Percentiles rank a stretch among this genome's conserved stretches.
Conservation (phyloP, 495 filamentous ascomycete species). For the Penicillium arizonense region DNA sequence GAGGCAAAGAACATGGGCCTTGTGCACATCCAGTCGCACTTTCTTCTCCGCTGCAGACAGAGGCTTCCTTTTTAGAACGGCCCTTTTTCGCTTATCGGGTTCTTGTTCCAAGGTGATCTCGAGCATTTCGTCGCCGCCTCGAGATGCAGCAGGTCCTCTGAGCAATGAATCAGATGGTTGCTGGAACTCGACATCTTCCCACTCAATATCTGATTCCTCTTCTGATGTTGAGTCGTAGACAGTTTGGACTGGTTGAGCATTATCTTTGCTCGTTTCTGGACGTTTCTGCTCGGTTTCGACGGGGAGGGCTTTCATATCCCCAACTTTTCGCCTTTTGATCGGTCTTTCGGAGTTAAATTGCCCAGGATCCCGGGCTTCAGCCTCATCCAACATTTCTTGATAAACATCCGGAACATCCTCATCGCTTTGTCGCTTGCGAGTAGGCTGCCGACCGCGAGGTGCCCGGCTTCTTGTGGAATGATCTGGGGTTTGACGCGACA, state of each 20-base stretch:
- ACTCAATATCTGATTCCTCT: slow-evolving; percentile 64
- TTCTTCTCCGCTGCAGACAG: slow-evolving; percentile 69
- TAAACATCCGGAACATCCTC: slow-evolving; percentile 55
- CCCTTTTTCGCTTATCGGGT: slow-evolving; percentile 34
- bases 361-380: slow-evolving; percentile 41
- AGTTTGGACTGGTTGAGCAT: slow-evolving; percentile 33
- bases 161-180: slow-evolving; percentile 35
- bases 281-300: slow-evolving; percentile 12
- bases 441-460: slow-evolving; percentile 13
- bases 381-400: slow-evolving; percentile 66
- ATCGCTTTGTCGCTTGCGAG: slow-evolving; percentile 7
- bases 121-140: slow-evolving; percentile 39
- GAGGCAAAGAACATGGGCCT: slow-evolving; percentile 80
- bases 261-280: slow-evolving; percentile 11
- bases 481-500: slow-evolving; percentile 23
- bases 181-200: slow-evolving; percentile 66
- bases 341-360: slow-evolving; percentile 32
- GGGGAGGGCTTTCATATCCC: slow-evolving; percentile 24
- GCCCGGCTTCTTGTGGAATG: slow-evolving; percentile 15
- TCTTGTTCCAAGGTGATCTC: slow-evolving; percentile 58
- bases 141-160: slow-evolving; percentile 3
- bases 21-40: slow-evolving; percentile 74
- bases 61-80: slow-evolving; percentile 50
- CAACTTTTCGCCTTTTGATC: slow-evolving; percentile 46
- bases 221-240: slow-evolving; percentile 44